These are phyloP conservation scores for Solanum sejunctum DNA, from an alignment of 257 asterid genomes.

Conservation along the genomic window DNA sequence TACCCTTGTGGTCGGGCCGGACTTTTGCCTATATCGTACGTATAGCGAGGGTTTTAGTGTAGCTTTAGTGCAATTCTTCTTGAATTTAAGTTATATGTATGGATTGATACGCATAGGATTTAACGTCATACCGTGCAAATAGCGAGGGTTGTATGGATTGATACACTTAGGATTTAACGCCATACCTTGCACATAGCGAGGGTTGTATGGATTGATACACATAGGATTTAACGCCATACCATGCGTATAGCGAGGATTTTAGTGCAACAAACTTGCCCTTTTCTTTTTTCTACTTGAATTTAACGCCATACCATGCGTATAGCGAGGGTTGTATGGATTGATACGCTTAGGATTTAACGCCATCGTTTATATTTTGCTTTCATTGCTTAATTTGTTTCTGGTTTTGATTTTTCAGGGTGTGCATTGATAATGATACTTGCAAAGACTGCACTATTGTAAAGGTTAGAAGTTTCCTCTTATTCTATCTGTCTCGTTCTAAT, in stretches of 20 bases:
- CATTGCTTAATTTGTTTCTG: not conserved
- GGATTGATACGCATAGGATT: not conserved
- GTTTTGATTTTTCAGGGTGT: conserved; percentile 44
- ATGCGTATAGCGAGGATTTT: no score
- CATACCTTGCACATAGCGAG: not conserved
- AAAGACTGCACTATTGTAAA: conserved; percentile 69
- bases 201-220: no score
- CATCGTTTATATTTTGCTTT: not conserved
- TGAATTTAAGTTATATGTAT: no score
- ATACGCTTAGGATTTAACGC: not conserved
- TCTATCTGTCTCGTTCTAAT: not conserved
- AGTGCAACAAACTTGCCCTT: not conserved
- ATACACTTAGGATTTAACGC: not conserved
- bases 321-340: no score
- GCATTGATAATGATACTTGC: conserved; percentile 56
- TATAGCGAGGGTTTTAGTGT: no score
- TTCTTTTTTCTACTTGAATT: not conserved
- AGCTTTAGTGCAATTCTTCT: no score
- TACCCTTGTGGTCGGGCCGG: no score
- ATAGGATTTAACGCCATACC: no score
- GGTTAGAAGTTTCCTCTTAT: conserved; percentile 20
- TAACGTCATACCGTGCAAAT: not conserved
- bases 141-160: no score
- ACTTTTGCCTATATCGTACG: no score
- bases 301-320: not conserved